Percentiles rank a stretch among this genome's conserved stretches.
These are phyloP conservation scores for Raphidocelis subcapitata DNA, from an alignment of 139 green algal species.

Conservation along the genomic window DNA sequence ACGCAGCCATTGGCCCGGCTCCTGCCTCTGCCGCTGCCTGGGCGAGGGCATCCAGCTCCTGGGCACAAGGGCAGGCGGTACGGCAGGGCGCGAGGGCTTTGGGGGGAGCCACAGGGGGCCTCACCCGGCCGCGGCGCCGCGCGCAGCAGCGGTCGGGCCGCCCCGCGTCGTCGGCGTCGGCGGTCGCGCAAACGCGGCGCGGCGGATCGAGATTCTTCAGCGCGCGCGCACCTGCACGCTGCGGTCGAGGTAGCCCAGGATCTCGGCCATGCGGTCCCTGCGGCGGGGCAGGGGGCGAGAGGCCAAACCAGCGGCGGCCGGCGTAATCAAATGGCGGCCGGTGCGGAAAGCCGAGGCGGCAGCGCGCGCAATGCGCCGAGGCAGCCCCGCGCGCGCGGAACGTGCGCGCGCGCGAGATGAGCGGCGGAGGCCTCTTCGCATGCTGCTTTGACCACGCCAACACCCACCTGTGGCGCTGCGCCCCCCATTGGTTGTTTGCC, in stretches of 20 bases:
- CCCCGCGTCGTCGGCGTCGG: too few species aligned
- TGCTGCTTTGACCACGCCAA: neutral
- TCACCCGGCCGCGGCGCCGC: too few species aligned
- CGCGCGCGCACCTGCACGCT: slow-evolving; percentile 53
- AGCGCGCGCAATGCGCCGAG: neutral
- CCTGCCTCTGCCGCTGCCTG: slow-evolving; percentile 14
- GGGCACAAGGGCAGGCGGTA: too few species aligned
- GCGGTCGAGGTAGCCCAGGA: slow-evolving; percentile 64
- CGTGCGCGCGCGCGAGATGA: neutral
- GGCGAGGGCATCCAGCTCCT: slow-evolving; percentile 26
- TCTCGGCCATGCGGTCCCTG: slow-evolving; percentile 69
- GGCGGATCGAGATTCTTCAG: too few species aligned
- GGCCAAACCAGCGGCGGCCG: slow-evolving; percentile 27
- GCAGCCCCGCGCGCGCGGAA: too few species aligned
- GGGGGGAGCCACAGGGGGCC: too few species aligned
- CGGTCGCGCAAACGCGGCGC: too few species aligned
- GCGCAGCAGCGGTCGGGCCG: too few species aligned
- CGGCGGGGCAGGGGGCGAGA: slow-evolving; percentile 46
- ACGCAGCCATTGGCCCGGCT: slow-evolving; percentile 9
- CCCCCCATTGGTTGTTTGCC: slow-evolving; percentile 32
- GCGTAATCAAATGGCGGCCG: slow-evolving; percentile 8
- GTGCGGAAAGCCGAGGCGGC: neutral
- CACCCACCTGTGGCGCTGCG: slow-evolving; percentile 28
- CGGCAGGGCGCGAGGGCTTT: too few species aligned
- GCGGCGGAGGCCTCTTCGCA: neutral